These are phyloP conservation scores for Sapria himalayana DNA, from an alignment of 345 rosid species.

Conservation along the genomic window DNA sequence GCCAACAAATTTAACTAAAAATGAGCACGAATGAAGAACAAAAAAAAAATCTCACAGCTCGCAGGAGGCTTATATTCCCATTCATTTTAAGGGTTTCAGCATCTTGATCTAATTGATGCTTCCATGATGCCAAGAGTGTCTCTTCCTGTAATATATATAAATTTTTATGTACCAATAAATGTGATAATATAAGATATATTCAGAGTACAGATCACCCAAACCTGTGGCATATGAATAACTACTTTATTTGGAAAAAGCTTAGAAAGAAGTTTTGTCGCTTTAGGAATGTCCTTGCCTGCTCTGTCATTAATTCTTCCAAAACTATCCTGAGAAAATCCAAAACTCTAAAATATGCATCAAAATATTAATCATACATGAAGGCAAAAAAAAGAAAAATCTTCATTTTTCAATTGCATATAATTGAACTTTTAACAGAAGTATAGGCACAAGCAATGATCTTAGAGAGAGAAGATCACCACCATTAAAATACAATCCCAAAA, in stretches of 20 bases:
- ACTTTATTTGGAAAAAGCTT: constrained; percentile 86
- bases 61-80: constrained; percentile 48
- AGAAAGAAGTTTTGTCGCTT: constrained; percentile 39
- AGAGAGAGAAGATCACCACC: too few species aligned
- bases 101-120: constrained; percentile 63
- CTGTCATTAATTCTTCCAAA: constrained; percentile 55
- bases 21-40: not conserved
- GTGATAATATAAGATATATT: not conserved
- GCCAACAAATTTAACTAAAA: not conserved
- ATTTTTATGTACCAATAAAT: constrained; percentile 2
- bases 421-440: too few species aligned
- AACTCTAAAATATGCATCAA: constrained; percentile 6
- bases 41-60: constrained; percentile 28
- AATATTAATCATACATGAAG: constrained; percentile 4
- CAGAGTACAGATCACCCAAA: constrained; percentile 9
- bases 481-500: too few species aligned
- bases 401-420: too few species aligned
- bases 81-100: constrained; percentile 62
- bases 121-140: constrained; percentile 50
- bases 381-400: too few species aligned
- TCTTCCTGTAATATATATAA: constrained; percentile 41
- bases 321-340: constrained; percentile 39
- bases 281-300: constrained; percentile 64
- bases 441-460: too few species aligned
- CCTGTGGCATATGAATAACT: constrained; percentile 80